These are phyloP conservation scores for Trametes cubensis DNA, from an alignment of 768 basidiomycete species.

Conservation along the genomic window DNA sequence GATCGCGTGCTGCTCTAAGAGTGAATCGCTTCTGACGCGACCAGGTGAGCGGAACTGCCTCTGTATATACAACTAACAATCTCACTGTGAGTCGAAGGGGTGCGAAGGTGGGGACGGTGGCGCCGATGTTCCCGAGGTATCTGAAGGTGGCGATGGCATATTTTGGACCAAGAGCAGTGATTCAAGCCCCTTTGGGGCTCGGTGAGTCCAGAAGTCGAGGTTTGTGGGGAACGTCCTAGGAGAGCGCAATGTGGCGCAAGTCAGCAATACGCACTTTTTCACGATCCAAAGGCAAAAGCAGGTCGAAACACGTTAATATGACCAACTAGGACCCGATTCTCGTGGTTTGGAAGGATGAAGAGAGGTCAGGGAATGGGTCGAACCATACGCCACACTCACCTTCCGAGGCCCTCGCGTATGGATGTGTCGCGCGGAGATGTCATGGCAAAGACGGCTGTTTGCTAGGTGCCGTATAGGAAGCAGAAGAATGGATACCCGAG, in stretches of 20 bases:
- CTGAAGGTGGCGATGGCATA: constrained; percentile 4
- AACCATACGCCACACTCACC: constrained; percentile 22
- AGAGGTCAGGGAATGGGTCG: background rate
- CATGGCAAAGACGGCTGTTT: background rate
- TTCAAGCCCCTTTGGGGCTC: too few species aligned
- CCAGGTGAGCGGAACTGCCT: background rate
- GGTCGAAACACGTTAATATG: background rate
- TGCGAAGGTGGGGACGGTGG: background rate
- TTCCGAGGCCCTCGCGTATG: constrained; percentile 3
- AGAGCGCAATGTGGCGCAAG: constrained; percentile 12
- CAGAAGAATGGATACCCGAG: background rate
- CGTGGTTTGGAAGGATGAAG: background rate
- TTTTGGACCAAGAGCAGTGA: background rate
- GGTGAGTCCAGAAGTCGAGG: background rate
- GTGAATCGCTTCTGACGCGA: background rate
- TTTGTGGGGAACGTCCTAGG: background rate
- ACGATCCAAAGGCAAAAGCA: too few species aligned
- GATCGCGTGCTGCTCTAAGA: constrained; percentile 15
- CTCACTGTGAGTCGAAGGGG: background rate
- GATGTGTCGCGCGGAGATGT: constrained; percentile 7
- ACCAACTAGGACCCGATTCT: background rate
- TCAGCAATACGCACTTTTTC: background rate
- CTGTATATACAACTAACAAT: background rate
- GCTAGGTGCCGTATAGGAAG: background rate
- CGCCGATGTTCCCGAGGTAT: background rate